These are phyloP conservation scores for Paecilomyces dactylethromorphus DNA, from an alignment of 2,329 filamentous ascomycete species.

Conservation along the genomic window DNA sequence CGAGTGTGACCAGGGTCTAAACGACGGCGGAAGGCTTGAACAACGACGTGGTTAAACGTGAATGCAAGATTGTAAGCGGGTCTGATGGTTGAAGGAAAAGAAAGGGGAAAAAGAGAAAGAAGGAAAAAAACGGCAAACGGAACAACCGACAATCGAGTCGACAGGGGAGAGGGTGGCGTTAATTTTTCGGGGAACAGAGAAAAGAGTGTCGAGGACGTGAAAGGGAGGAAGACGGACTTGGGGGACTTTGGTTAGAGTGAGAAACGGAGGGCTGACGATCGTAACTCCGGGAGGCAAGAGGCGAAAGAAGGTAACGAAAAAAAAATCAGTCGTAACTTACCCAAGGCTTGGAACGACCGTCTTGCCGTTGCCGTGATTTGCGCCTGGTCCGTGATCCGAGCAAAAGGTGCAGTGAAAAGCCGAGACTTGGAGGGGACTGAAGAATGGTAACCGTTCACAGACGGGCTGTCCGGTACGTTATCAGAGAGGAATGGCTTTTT, in stretches of 20 bases:
- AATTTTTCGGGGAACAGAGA: not conserved
- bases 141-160: slow-evolving; percentile 5
- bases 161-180: slow-evolving; percentile 1
- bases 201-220: slow-evolving; percentile 5
- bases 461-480: slow-evolving; percentile 3
- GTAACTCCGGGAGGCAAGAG: slow-evolving; percentile 16
- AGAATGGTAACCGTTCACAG: not conserved
- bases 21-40: not conserved
- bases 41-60: slow-evolving; percentile 1
- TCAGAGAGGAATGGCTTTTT: slow-evolving; percentile 7
- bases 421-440: not conserved
- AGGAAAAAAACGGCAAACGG: slow-evolving; percentile 8
- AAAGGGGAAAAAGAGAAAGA: slow-evolving; percentile 10
- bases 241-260: slow-evolving; percentile 5
- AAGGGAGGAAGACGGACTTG: slow-evolving; percentile 3
- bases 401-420: slow-evolving; percentile 1
- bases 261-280: slow-evolving; percentile 14
- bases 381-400: slow-evolving; percentile 13
- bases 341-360: slow-evolving; percentile 11
- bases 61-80: not conserved
- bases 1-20: not conserved
- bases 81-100: slow-evolving; percentile 1
- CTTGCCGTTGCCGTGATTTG: slow-evolving; percentile 14
- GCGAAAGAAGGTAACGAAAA: slow-evolving; percentile 8
- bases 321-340: slow-evolving; percentile 2